Conservation (phyloP, 345 rosid species). For the Syzygium aromaticum region DNA sequence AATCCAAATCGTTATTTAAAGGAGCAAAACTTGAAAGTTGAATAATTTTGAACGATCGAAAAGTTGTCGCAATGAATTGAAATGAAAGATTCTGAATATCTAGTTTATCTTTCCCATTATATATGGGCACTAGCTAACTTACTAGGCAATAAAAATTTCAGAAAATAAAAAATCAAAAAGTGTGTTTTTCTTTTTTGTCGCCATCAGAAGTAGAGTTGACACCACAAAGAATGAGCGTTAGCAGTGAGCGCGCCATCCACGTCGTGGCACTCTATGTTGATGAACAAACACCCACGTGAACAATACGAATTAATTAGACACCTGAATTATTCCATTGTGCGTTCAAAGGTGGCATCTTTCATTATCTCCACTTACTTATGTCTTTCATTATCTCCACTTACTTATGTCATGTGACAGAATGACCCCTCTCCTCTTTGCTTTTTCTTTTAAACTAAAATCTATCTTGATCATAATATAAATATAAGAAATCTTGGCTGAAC, state of each 20-base stretch:
- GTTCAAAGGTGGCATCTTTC: background rate
- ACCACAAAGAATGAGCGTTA: background rate
- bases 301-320: background rate
- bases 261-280: background rate
- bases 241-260: background rate
- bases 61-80: background rate
- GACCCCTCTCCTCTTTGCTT: background rate
- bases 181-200: no score
- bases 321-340: background rate
- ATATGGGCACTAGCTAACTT: background rate
- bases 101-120: background rate
- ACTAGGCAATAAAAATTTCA: fast-evolving
- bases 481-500: background rate
- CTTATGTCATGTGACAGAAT: background rate
- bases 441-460: background rate
- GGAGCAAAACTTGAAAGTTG: no score
- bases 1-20: no score
- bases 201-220: background rate
- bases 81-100: background rate
- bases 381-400: background rate
- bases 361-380: background rate
- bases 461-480: background rate
- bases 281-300: background rate
- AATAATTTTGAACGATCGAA: no score
- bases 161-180: background rate